Percentiles rank a stretch among this genome's conserved stretches.
phyloP scores from a whole-genome alignment of 768 basidiomycete genomes.

The Tephrocybe rancida region DNA sequence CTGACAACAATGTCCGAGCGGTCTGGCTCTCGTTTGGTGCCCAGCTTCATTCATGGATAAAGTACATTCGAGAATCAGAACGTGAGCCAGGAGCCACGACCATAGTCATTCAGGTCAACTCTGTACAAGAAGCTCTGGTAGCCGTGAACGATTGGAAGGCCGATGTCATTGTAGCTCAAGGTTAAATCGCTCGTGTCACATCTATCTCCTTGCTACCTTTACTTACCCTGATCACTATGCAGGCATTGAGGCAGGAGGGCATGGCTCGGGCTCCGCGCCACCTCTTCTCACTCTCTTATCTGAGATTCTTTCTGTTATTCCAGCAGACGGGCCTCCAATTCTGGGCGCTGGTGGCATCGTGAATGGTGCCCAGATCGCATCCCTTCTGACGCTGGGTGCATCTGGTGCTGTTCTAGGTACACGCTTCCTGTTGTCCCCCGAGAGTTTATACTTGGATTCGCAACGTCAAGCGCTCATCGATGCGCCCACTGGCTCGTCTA shows the following conservation, averaged over 20 bases:
- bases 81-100: slow-evolving; percentile 42
- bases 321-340: slow-evolving; percentile 49
- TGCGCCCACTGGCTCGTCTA: slow-evolving; percentile 47
- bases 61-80: slow-evolving; percentile 60
- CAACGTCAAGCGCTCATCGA: slow-evolving; percentile 56
- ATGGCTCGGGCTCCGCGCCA: slow-evolving; percentile 58
- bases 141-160: slow-evolving; percentile 70
- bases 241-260: slow-evolving; percentile 85
- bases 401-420: slow-evolving; percentile 75
- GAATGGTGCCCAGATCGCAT: slow-evolving; percentile 65
- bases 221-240: slow-evolving; percentile 11
- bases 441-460: slow-evolving; percentile 56
- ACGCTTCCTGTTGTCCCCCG: slow-evolving; percentile 69
- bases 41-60: slow-evolving; percentile 60
- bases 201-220: slow-evolving; percentile 8
- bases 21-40: slow-evolving; percentile 79
- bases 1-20: slow-evolving; percentile 59
- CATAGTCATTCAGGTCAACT: slow-evolving; percentile 68
- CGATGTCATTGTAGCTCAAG: slow-evolving; percentile 81
- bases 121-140: slow-evolving; percentile 56
- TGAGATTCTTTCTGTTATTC: slow-evolving; percentile 46
- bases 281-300: slow-evolving; percentile 65
- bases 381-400: slow-evolving; percentile 67
- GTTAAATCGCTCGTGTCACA: slow-evolving; percentile 33
- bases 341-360: slow-evolving; percentile 78